These are phyloP conservation scores for Talaromyces albobiverticillius DNA, from an alignment of 2,329 filamentous ascomycete genomes.

Conservation along the genomic window DNA sequence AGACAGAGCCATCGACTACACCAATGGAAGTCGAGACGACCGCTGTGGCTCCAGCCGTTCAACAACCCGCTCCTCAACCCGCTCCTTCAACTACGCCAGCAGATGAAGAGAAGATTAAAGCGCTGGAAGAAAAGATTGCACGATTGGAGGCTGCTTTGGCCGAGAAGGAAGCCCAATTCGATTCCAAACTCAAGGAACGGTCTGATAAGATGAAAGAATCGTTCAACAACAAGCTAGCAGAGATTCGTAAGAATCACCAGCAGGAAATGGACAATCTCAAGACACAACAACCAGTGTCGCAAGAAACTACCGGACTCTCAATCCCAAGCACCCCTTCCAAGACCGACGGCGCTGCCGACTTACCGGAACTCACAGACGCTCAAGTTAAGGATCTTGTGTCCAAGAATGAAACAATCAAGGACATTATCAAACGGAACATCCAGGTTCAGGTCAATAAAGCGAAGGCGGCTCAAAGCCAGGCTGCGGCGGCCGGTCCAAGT, in stretches of 20 bases:
- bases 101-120: conserved; percentile 58
- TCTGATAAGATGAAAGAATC: conserved; percentile 63
- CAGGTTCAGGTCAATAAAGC: conserved; percentile 44
- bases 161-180: conserved; percentile 51
- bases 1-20: conserved; percentile 45
- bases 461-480: conserved; percentile 29
- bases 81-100: conserved; percentile 18
- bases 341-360: conserved; percentile 32
- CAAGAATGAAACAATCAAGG: conserved; percentile 49
- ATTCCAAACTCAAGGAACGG: conserved; percentile 47
- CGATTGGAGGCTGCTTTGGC: conserved; percentile 51
- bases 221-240: conserved; percentile 66
- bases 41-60: conserved; percentile 29
- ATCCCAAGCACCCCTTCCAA: conserved; percentile 24
- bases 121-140: conserved; percentile 60
- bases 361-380: conserved; percentile 46
- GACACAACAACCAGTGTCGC: conserved; percentile 32
- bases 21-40: conserved; percentile 49
- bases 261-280: conserved; percentile 50
- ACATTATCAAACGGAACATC: conserved; percentile 58
- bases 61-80: conserved; percentile 20
- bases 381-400: conserved; percentile 51
- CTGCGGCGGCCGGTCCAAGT: conserved; percentile 23
- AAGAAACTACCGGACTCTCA: conserved; percentile 33
- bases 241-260: conserved; percentile 50